These are phyloP conservation scores for Peronosclerospora sorghi DNA, from an alignment of 352 stramenopile genomes.

Conservation along the genomic window DNA sequence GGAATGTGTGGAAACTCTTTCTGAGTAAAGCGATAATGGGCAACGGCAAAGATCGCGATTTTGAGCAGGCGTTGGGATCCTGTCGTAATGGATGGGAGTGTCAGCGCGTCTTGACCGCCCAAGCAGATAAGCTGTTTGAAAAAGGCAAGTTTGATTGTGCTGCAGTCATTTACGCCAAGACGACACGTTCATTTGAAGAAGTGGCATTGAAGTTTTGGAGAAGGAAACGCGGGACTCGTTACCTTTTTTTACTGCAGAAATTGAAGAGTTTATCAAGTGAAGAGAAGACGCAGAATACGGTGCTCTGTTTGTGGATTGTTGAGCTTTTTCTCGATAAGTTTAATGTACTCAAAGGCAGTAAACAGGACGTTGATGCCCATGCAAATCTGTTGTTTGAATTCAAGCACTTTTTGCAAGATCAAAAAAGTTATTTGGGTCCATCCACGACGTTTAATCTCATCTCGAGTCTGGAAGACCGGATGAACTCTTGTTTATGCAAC, in stretches of 20 bases:
- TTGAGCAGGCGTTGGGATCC: conserved; percentile 80
- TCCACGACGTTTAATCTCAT: conserved; percentile 89
- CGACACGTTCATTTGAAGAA: conserved; percentile 84
- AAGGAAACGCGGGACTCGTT: conserved; percentile 72
- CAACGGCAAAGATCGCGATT: conserved; percentile 69
- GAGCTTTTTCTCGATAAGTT: conserved; percentile 90
- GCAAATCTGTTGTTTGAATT: conserved; percentile 86
- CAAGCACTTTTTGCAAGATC: conserved; percentile 86
- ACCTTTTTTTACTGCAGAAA: conserved; percentile 83
- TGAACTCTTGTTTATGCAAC: conserved; percentile 87
- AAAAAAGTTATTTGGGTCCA: conserved; percentile 79
- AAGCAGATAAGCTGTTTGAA: conserved; percentile 87
- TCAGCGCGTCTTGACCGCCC: conserved; percentile 78
- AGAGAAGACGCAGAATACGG: conserved; percentile 88
- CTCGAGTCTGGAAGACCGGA: conserved; percentile 82
- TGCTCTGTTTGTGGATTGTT: conserved; percentile 89
- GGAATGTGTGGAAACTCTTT: conserved; percentile 88
- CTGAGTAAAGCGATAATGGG: conserved; percentile 76
- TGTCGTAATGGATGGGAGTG: conserved; percentile 75
- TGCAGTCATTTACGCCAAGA: conserved; percentile 85
- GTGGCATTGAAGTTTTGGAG: conserved; percentile 88
- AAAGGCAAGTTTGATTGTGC: conserved; percentile 76
- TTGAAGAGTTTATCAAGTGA: conserved; percentile 67
- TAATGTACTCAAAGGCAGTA: conserved; percentile 71
- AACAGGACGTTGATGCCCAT: conserved; percentile 77